Percentiles rank a stretch among this genome's conserved stretches.
Conservation (phyloP, 148 eudicot species). For the Polygonum aviculare region DNA sequence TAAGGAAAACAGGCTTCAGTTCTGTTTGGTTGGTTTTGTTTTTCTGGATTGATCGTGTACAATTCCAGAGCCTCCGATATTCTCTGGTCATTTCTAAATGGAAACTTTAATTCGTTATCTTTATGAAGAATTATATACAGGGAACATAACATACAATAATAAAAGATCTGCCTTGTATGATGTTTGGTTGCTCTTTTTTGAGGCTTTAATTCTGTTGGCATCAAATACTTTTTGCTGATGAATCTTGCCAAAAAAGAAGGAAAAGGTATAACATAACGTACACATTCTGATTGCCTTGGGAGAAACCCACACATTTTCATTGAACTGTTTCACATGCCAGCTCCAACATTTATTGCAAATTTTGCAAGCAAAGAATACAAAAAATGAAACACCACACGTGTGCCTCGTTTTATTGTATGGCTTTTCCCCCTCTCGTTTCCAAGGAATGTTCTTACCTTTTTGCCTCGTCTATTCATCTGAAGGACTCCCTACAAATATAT, state of each 20-base stretch:
- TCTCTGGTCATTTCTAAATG: not conserved
- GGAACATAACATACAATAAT: not conserved
- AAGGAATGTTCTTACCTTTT: slow-evolving; percentile 8
- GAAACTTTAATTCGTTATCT: not conserved
- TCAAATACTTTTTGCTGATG: not conserved
- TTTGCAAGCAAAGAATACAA: not conserved
- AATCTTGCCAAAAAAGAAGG: not conserved
- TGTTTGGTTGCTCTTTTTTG: not conserved
- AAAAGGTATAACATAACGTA: slow-evolving; percentile 1
- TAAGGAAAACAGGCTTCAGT: not conserved
- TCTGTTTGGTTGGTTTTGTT: not conserved
- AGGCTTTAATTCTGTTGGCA: no score
- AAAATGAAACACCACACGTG: not conserved
- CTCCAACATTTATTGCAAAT: not conserved
- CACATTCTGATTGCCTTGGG: not conserved
- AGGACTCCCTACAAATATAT: not conserved
- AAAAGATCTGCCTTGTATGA: not conserved
- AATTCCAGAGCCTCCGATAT: not conserved
- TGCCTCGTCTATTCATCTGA: not conserved
- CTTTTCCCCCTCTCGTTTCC: not conserved
- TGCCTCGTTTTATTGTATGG: not conserved
- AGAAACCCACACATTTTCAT: not conserved
- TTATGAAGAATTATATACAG: not conserved
- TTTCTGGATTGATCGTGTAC: not conserved
- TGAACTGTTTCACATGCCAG: not conserved